phyloP scores from a whole-genome alignment of 2,329 filamentous ascomycete genomes.

The Fusarium nematophilum region DNA sequence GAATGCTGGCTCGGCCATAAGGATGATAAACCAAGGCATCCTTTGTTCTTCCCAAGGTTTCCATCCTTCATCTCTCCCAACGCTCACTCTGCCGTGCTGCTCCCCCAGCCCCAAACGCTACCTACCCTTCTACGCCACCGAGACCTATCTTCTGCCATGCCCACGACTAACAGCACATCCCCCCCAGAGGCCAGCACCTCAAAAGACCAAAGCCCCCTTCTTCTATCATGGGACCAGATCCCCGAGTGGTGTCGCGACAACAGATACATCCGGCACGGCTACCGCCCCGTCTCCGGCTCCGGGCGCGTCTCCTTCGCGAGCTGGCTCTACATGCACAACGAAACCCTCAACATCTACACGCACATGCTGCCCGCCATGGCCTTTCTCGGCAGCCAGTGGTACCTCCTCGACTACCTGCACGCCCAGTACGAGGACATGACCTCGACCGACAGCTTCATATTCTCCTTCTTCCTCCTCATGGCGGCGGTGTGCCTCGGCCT shows the following conservation, averaged over 20 bases:
- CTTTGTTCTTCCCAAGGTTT: no score
- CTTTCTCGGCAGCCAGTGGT: constrained; percentile 44
- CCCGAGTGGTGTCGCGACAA: constrained; percentile 39
- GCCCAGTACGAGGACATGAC: constrained; percentile 31
- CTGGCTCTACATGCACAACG: constrained; percentile 52
- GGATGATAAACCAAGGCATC: no score
- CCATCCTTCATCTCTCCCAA: no score
- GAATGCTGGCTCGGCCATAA: no score
- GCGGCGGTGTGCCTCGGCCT: constrained; percentile 33
- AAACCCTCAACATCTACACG: constrained; percentile 49
- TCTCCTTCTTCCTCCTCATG: constrained; percentile 36
- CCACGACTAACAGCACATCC: not conserved
- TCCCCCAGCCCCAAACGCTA: no score
- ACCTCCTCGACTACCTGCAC: constrained; percentile 34
- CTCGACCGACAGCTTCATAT: constrained; percentile 31
- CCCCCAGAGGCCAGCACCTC: no score
- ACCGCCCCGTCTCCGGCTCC: constrained; percentile 56
- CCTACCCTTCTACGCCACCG: no score
- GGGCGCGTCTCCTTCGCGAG: constrained; percentile 51
- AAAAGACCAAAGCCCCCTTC: constrained; percentile 12
- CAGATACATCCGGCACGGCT: constrained; percentile 41
- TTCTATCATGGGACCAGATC: constrained; percentile 38
- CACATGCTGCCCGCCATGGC: constrained; percentile 56
- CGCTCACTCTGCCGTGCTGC: no score
- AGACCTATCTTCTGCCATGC: not conserved